Evolutionary conservation across 176 grass and related monocot genomes (phyloP), one percentile per base, ranked within the genome.

Genomic region (Thalia dealbata): DNA sequence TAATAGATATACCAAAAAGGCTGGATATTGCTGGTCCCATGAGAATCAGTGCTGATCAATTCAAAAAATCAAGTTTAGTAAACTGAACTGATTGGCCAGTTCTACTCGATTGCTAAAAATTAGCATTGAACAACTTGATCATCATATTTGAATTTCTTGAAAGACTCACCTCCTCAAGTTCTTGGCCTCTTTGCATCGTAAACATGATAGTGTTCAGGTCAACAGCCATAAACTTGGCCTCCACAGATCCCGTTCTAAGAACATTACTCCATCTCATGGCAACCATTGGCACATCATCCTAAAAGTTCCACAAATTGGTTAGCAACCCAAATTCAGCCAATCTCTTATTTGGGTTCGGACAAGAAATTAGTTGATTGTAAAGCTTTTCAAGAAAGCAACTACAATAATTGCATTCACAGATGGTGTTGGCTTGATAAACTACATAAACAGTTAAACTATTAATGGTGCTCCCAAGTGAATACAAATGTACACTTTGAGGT

Each of bases 181-280:
- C 85, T 19, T 75, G 89, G 35, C 87, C 90, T 69, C 64, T 88
- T 58, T 91, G 89, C 83, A 88, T 81, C 24, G 89, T 92, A 84
- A 97, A 92, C 95, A 97, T 97, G 85, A 97, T 77, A 13, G 87
- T 92, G 38, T 80, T 87, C 21, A 86, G 80, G 71, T 97, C 89
- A 10, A 92, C 81, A 18, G 95, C 87, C 50, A 92, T 86, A 66
- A 97, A 92, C 12, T 84, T 91, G 19, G 79, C 79, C 55, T 87
- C 87, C 52, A 97, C 76, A 59, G 87, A 77, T 61, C 90, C 95
- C 48, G 95, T 84, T 24, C 88, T 82, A 32, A 97, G 81, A 76
- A 97, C 85, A 61, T 90, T 88, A 81, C 70, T 97, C 93, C 93
- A 97, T 64, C 80, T 82, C 81, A 84, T 88, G 50, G 83, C 93